Evolutionary conservation across 2,329 filamentous ascomycete species (phyloP), one percentile per base, ranked within the genome.

Genomic region (Fusarium graminum): DNA sequence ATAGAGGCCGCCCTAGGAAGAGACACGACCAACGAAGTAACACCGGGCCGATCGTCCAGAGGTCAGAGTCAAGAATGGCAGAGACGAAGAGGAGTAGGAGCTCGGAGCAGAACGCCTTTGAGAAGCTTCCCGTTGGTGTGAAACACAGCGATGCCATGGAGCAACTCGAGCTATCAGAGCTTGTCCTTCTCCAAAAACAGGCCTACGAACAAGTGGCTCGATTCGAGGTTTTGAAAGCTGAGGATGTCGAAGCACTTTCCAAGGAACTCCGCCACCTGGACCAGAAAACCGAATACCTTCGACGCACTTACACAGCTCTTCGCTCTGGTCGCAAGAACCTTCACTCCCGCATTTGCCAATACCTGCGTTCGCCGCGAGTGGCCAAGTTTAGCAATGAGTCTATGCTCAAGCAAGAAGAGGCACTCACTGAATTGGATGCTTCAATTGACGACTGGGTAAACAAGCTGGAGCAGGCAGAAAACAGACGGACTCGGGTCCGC

Each of bases 381-480:
- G 87, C 89, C 55, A 89, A 87, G 67, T 92, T 93, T 75, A 92
- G 88, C 67, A 85, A 89, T 65, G 90, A 93, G 63, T 88, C 88
- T 19, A 87, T 94, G 75, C 82, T 94, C 40, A 92, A 90, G 79
- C 91, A 94, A 74, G 91, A 94, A 76, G 91, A 94, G 77, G 90
- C 90, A 2, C 82, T 94, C 12, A 87, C 88, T 2, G 91, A 93
- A 75, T 85, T 94, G 8, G 91, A 94, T 73, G 80, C 84, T 16
- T 91, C 89, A 4, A 94, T 94, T 65, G 92, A 94, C 71, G 90
- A 93, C 74, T 94, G 92, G 89, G 88, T 92, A 46, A 83, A 80
- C 69, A 94, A 94, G 79, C 85, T 94, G n/a, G 92, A 94, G 73
- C 86, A 90, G 65, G 90, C 91, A 11, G 92, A 94, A 76, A 92